Evolutionary conservation across 2,329 filamentous ascomycete genomes (phyloP).

Genomic region (Clathrospora elynae): DNA sequence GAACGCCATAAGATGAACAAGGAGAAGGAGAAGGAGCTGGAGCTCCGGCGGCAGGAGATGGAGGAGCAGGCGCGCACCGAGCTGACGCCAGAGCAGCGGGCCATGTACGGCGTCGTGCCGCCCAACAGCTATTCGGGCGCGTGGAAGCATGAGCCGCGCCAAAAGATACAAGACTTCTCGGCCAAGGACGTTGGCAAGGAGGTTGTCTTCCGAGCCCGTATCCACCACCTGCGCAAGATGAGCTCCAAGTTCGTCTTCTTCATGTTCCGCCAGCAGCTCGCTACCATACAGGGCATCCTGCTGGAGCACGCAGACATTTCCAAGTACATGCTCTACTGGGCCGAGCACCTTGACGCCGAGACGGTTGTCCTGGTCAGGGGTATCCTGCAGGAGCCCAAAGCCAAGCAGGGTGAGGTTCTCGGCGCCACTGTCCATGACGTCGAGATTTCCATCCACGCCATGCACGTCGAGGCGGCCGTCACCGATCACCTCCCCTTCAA

Average conservation of each 20-base stretch:
- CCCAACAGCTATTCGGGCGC: constrained; percentile 63
- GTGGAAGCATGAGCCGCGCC: constrained; percentile 55
- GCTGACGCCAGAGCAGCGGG: constrained; percentile 63
- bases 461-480: constrained; percentile 66
- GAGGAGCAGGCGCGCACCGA: constrained; percentile 56
- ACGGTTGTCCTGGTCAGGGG: constrained; percentile 79
- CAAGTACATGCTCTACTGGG: constrained; percentile 82
- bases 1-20: constrained; percentile 51
- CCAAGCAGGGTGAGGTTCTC: constrained; percentile 68
- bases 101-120: constrained; percentile 63
- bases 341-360: constrained; percentile 79
- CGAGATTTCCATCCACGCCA: constrained; percentile 72
- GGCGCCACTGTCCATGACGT: constrained; percentile 76
- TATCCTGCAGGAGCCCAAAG: constrained; percentile 71
- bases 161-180: constrained; percentile 59
- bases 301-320: constrained; percentile 66
- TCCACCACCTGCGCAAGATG: constrained; percentile 80
- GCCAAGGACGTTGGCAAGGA: constrained; percentile 61
- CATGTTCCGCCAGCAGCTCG: constrained; percentile 81
- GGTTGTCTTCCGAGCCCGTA: constrained; percentile 70
- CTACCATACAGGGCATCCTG: constrained; percentile 84
- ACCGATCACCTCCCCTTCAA: constrained; percentile 70
- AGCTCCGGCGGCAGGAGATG: constrained; percentile 55
- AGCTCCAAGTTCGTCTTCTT: constrained; percentile 84
- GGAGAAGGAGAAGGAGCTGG: constrained; percentile 53